phyloP scores from a whole-genome alignment of 2,329 filamentous ascomycete genomes.

The Monilinia polystroma region DNA sequence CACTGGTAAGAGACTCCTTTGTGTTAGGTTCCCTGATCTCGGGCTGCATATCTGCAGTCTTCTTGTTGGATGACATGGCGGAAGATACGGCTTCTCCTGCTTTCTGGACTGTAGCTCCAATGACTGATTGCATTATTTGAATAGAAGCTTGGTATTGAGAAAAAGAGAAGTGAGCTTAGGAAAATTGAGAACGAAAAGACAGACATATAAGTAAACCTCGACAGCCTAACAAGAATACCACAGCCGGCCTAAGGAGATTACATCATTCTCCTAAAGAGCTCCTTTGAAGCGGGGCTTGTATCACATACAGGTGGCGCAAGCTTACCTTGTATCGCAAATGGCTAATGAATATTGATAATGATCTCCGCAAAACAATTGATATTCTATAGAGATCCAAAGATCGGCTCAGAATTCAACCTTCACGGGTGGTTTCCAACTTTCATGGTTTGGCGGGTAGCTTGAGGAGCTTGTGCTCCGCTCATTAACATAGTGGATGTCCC shows the following conservation, averaged over 20 bases:
- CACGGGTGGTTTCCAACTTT: neutral
- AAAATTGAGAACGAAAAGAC: neutral
- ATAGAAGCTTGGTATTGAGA: neutral
- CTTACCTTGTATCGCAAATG: neutral
- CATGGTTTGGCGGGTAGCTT: neutral
- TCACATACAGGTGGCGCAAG: neutral
- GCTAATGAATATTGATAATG: neutral
- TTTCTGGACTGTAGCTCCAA: slow-evolving; percentile 27
- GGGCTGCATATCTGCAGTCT: slow-evolving; percentile 33
- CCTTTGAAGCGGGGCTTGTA: neutral
- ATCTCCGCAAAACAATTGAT: neutral
- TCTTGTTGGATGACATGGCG: slow-evolving; percentile 35
- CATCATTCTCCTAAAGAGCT: neutral
- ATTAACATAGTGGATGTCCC: neutral
- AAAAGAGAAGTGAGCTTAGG: neutral
- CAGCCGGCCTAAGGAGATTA: neutral
- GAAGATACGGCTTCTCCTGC: slow-evolving; percentile 31
- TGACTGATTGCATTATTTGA: slow-evolving; percentile 19
- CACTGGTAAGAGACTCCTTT: slow-evolving; percentile 66
- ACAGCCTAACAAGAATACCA: neutral
- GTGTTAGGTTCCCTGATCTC: slow-evolving; percentile 58
- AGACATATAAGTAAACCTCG: neutral
- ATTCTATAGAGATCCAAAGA: neutral
- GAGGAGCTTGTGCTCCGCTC: slow-evolving; percentile 1
- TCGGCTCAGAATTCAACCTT: neutral